Percentiles rank a stretch among this genome's conserved stretches.
phyloP scores from a whole-genome alignment of 1,284 basidiomycete species.

The Meira nashicola region DNA sequence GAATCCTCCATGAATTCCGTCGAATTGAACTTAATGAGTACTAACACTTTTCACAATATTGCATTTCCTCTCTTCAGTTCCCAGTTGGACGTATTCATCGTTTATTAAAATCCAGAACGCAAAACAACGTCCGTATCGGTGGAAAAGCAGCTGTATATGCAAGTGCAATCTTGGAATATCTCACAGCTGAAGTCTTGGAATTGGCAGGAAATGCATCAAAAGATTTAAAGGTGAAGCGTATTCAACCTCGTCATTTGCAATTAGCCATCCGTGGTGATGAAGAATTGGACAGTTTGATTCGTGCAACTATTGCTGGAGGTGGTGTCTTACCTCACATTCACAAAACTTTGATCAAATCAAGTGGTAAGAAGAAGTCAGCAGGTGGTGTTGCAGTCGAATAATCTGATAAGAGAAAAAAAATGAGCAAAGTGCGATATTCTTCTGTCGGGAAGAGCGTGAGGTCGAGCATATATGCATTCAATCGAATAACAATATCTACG shows the following conservation, averaged over 20 bases:
- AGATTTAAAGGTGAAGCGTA: slow-evolving; percentile 90
- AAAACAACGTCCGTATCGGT: slow-evolving; percentile 86
- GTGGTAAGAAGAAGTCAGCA: slow-evolving; percentile 29
- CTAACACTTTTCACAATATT: background rate
- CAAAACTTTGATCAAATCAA: slow-evolving; percentile 59
- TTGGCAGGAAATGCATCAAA: slow-evolving; percentile 93
- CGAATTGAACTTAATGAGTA: too few relatives aligned
- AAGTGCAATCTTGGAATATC: slow-evolving; percentile 83
- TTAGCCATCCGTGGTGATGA: slow-evolving; percentile 77
- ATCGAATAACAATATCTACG: too few relatives aligned
- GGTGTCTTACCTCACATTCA: slow-evolving; percentile 95
- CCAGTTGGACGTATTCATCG: slow-evolving; percentile 91
- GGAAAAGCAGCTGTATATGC: slow-evolving; percentile 88
- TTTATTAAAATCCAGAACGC: slow-evolving; percentile 86
- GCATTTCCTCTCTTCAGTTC: slow-evolving; percentile 61
- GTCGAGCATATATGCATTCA: too few relatives aligned
- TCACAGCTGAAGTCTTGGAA: slow-evolving; percentile 84
- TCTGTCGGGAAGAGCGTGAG: too few relatives aligned
- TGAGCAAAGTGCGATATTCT: background rate
- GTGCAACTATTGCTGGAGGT: slow-evolving; percentile 65
- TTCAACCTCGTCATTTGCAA: slow-evolving; percentile 87
- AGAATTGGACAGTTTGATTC: slow-evolving; percentile 64
- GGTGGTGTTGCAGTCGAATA: slow-evolving; percentile 12
- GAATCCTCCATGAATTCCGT: too few relatives aligned
- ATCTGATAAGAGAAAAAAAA: too few relatives aligned